phyloP scores from a whole-genome alignment of 805 yeast genomes.

The Saccharomycopsis fodiens region DNA sequence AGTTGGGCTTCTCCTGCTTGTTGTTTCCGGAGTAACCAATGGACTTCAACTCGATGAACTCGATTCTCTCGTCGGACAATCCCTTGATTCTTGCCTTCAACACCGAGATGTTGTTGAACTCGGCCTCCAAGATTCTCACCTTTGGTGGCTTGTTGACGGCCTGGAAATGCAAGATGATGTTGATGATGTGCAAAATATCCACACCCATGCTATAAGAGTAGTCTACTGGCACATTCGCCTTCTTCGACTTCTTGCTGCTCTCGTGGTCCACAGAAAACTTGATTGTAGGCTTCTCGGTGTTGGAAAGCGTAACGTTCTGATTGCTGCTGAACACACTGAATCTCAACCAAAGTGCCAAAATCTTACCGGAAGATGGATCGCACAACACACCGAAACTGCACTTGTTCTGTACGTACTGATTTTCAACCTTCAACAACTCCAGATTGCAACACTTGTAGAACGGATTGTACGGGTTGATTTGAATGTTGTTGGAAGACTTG shows the following conservation, averaged over 20 bases:
- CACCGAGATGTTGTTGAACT: conserved; percentile 20
- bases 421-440: conserved; percentile 20
- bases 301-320: conserved; percentile 18
- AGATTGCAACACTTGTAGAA: conserved; percentile 21
- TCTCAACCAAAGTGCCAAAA: conserved; percentile 20
- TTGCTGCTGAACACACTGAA: conserved; percentile 21
- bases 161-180: conserved; percentile 21
- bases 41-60: conserved; percentile 19
- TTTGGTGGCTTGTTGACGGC: conserved; percentile 21
- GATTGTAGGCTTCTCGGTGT: conserved; percentile 18
- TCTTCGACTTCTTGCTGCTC: conserved; percentile 13
- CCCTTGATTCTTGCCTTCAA: conserved; percentile 21
- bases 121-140: conserved; percentile 20
- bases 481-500: conserved; percentile 19
- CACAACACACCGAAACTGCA: conserved; percentile 21
- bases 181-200: conserved; percentile 21
- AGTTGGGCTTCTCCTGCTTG: conserved; percentile 3
- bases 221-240: conserved; percentile 18
- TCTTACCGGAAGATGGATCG: conserved; percentile 19
- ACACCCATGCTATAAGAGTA: conserved; percentile 22
- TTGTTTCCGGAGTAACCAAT: conserved; percentile 12
- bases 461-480: conserved; percentile 20
- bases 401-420: conserved; percentile 20
- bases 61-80: conserved; percentile 20
- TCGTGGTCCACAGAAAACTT: conserved; percentile 18